These are phyloP conservation scores for Solanum hybrid DNA, from an alignment of 305 asterid species.

Conservation along the genomic window DNA sequence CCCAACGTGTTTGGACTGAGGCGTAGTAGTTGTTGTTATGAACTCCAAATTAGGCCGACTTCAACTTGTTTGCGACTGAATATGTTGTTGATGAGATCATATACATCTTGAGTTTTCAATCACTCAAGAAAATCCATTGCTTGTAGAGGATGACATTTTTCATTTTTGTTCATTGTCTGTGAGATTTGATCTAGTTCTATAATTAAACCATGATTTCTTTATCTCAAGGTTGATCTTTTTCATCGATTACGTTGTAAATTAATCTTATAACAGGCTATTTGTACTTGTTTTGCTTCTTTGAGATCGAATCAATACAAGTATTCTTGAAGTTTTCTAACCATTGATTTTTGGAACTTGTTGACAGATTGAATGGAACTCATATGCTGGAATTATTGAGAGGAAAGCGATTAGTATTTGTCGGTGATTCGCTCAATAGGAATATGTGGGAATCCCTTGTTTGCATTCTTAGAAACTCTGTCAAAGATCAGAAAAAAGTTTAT, in stretches of 20 bases:
- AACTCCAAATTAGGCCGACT: not conserved
- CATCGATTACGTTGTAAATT: not conserved
- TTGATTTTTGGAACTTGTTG: not conserved
- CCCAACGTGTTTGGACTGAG: not conserved
- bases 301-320: not conserved
- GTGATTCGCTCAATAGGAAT: conserved; percentile 69
- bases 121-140: not conserved
- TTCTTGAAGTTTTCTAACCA: not conserved
- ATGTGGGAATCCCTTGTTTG: conserved; percentile 86
- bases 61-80: not conserved
- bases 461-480: conserved; percentile 52
- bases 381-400: conserved; percentile 62
- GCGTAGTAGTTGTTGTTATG: not conserved
- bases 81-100: not conserved
- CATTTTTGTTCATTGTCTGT: not conserved
- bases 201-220: not conserved
- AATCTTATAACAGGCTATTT: not conserved
- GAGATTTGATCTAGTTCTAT: not conserved
- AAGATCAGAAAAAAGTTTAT: conserved; percentile 49
- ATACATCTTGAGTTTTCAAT: not conserved
- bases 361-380: conserved; percentile 49
- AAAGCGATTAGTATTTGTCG: conserved; percentile 55
- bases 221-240: not conserved
- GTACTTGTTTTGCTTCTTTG: not conserved
- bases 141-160: not conserved